Conservation (phyloP, 805 yeast species). For the Ogataea corticis region DNA sequence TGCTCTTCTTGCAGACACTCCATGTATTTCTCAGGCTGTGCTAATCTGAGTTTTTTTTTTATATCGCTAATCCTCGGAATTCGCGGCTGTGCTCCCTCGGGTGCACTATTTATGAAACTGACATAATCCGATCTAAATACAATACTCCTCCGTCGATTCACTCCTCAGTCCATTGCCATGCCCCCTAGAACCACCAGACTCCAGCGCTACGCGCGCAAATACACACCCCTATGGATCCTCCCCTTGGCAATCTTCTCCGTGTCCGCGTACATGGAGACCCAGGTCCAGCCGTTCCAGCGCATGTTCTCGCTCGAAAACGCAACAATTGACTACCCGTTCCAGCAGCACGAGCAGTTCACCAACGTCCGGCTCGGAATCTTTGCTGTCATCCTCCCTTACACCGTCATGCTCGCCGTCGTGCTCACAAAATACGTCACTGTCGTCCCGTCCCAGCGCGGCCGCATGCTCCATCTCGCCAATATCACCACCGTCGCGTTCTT, state of each 20-base stretch:
- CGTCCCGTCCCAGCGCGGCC: constrained; percentile 16
- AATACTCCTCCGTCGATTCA: too few relatives aligned
- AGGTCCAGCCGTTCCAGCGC: constrained; percentile 44
- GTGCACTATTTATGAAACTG: too few relatives aligned
- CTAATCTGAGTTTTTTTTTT: too few relatives aligned
- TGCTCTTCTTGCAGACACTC: neutral
- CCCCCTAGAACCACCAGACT: neutral
- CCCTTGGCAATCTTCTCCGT: constrained; percentile 10
- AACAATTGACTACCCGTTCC: constrained; percentile 49
- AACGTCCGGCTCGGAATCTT: constrained; percentile 31
- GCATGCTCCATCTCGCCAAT: constrained; percentile 39
- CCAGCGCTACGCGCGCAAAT: constrained; percentile 7
- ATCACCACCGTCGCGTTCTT: constrained; percentile 40
- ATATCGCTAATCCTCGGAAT: too few relatives aligned
- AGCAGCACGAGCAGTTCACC: constrained; percentile 40
- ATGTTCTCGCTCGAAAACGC: constrained; percentile 44
- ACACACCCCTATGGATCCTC: constrained; percentile 17
- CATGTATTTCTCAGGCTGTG: too few relatives aligned
- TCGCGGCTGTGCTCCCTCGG: too few relatives aligned
- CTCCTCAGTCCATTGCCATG: too few relatives aligned
- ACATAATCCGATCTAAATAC: too few relatives aligned
- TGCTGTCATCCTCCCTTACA: constrained; percentile 40
- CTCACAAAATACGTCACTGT: constrained; percentile 13
- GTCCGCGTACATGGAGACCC: constrained; percentile 23
- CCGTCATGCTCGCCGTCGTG: constrained; percentile 25